These are phyloP conservation scores for Verticillium dahliae DNA, from an alignment of 2,329 filamentous ascomycete species.

Conservation along the genomic window DNA sequence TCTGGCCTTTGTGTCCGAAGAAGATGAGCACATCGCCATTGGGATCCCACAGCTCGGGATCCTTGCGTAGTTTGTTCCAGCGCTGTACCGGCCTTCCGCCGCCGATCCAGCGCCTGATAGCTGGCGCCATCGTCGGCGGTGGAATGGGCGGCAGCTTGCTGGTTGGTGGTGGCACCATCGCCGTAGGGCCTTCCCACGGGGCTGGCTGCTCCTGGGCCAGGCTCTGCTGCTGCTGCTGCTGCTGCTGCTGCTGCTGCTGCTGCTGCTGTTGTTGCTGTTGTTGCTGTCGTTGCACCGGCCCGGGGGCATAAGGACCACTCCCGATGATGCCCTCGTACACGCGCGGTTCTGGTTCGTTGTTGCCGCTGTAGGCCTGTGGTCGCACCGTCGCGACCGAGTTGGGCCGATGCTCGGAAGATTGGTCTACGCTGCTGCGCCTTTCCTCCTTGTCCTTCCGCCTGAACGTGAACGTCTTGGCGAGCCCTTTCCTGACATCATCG, in stretches of 20 bases:
- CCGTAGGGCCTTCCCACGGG: slow-evolving; percentile 1
- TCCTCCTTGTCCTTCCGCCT: slow-evolving; percentile 39
- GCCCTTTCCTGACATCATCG: slow-evolving; percentile 44
- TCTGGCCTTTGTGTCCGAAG: slow-evolving; percentile 38
- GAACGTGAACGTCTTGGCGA: slow-evolving; percentile 48
- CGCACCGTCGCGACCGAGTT: slow-evolving; percentile 29
- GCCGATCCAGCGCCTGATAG: slow-evolving; percentile 48
- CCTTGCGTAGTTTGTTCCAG: slow-evolving; percentile 53
- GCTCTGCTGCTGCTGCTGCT: slow-evolving; percentile 9
- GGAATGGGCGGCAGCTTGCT: slow-evolving; percentile 17
- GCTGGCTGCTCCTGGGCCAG: slow-evolving; percentile 3
- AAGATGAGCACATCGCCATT: slow-evolving; percentile 55
- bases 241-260: slow-evolving; percentile 10
- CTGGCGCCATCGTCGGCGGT: slow-evolving; percentile 20
- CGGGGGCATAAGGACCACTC: background rate
- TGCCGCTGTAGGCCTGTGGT: slow-evolving; percentile 2
- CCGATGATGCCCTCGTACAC: background rate
- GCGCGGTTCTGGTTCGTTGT: background rate
- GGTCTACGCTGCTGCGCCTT: slow-evolving; percentile 13
- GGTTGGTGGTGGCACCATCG: slow-evolving; percentile 11
- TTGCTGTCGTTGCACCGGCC: slow-evolving; percentile 8
- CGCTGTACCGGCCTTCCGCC: slow-evolving; percentile 38
- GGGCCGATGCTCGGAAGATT: slow-evolving; percentile 21
- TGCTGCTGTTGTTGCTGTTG: slow-evolving; percentile 4
- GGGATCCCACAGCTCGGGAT: slow-evolving; percentile 55